Conservation (phyloP, 148 eudicot genomes). For the Rhododendron williamsianum region DNA sequence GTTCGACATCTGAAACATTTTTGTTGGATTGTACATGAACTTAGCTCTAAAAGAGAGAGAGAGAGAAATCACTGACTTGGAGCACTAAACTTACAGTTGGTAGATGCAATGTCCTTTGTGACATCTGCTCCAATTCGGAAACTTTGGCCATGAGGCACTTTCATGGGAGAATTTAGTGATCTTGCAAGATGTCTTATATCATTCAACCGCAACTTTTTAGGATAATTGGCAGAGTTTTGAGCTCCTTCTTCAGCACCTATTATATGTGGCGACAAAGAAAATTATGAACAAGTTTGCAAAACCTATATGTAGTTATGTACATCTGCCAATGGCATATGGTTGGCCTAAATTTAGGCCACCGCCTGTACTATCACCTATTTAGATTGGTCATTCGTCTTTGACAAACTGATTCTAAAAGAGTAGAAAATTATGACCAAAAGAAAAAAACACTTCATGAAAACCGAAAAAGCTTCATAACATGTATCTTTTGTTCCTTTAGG, state of each 20-base stretch:
- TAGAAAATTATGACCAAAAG: neutral
- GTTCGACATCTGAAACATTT: neutral
- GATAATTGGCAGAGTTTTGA: slow-evolving; percentile 2
- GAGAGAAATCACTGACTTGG: neutral
- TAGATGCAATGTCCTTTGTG: neutral
- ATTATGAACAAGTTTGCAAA: neutral
- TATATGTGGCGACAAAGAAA: neutral
- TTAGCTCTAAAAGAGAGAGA: neutral
- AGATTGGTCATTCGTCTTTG: neutral
- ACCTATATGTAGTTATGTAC: neutral
- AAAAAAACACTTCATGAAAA: neutral
- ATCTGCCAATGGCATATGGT: neutral
- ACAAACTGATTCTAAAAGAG: neutral
- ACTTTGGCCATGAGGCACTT: neutral
- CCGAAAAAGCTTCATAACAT: neutral
- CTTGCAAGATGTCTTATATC: slow-evolving; percentile 43
- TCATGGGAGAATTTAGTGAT: slow-evolving; percentile 1
- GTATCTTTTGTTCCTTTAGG: neutral
- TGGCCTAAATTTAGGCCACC: neutral
- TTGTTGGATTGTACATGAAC: neutral
- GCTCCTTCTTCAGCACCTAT: slow-evolving; percentile 12
- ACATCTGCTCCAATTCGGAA: slow-evolving; percentile 13
- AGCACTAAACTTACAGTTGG: slow-evolving; percentile 20
- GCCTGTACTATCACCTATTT: neutral
- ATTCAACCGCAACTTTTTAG: slow-evolving; percentile 31